phyloP scores from a whole-genome alignment of 2,329 filamentous ascomycete genomes.

The Periconia sp. region DNA sequence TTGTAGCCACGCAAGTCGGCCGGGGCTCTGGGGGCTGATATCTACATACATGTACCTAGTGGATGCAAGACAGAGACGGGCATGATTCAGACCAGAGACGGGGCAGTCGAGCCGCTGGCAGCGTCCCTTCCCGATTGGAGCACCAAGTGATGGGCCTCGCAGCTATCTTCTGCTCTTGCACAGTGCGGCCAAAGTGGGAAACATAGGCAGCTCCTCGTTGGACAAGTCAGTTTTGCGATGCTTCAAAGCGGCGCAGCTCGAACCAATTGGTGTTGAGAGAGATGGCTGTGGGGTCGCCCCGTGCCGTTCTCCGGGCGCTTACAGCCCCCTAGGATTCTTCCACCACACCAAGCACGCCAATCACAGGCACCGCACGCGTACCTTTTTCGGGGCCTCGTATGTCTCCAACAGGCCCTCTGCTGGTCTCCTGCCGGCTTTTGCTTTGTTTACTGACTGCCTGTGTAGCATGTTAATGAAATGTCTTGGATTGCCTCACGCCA shows the following conservation, averaged over 20 bases:
- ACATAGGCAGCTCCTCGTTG: conserved; percentile 33
- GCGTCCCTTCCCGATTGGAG: conserved; percentile 24
- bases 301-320: conserved; percentile 33
- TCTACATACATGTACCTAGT: conserved; percentile 12
- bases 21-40: conserved; percentile 35
- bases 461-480: no score
- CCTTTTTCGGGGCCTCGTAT: conserved; percentile 11
- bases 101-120: conserved; percentile 23
- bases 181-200: conserved; percentile 25
- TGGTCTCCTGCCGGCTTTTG: neutral
- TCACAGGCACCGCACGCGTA: conserved; percentile 18
- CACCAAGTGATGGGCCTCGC: conserved; percentile 22
- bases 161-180: conserved; percentile 17
- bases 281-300: conserved; percentile 13
- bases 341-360: conserved; percentile 20
- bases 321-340: conserved; percentile 6
- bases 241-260: conserved; percentile 33
- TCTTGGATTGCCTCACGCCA: no score
- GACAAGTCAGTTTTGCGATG: conserved; percentile 24
- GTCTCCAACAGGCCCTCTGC: neutral
- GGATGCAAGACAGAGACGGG: conserved; percentile 21
- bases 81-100: conserved; percentile 24
- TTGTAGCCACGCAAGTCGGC: neutral
- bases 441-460: neutral
- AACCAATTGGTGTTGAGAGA: conserved; percentile 31